Conservation (phyloP, 768 basidiomycete genomes). For the Suillus discolor region DNA sequence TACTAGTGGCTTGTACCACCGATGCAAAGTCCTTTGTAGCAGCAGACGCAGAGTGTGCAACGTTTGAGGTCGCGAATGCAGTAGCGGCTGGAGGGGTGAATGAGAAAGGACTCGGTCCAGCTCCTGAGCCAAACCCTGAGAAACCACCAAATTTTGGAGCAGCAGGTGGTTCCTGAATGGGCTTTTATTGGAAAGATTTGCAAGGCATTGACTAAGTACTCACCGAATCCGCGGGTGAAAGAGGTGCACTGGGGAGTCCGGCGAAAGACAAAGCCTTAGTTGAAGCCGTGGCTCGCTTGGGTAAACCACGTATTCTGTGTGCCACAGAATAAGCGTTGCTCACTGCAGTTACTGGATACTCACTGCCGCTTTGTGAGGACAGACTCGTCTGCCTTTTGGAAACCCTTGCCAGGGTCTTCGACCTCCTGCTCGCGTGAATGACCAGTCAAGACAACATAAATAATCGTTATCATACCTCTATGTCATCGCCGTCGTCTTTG, state of each 20-base stretch:
- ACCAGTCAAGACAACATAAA: neutral
- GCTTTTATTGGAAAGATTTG: slow-evolving; percentile 19
- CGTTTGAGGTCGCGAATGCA: slow-evolving; percentile 15
- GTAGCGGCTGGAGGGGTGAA: slow-evolving; percentile 36
- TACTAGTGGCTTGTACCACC: slow-evolving; percentile 16
- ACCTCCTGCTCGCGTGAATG: slow-evolving; percentile 40
- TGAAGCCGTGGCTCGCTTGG: slow-evolving; percentile 45
- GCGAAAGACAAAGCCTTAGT: slow-evolving; percentile 24
- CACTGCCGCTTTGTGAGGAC: slow-evolving; percentile 60
- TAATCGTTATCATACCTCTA: slow-evolving; percentile 27
- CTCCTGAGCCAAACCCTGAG: slow-evolving; percentile 48
- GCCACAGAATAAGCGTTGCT: neutral
- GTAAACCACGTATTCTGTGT: slow-evolving; percentile 65
- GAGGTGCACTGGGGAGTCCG: slow-evolving; percentile 28
- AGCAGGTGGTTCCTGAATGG: slow-evolving; percentile 25
- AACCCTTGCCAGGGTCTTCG: slow-evolving; percentile 40
- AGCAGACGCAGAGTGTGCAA: slow-evolving; percentile 17
- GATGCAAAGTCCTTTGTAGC: slow-evolving; percentile 13
- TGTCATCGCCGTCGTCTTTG: slow-evolving; percentile 50
- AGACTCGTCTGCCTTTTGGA: slow-evolving; percentile 63
- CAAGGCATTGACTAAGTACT: slow-evolving; percentile 22
- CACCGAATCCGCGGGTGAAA: slow-evolving; percentile 27
- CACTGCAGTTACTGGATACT: slow-evolving; percentile 24
- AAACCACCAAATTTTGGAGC: slow-evolving; percentile 54
- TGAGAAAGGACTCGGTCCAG: slow-evolving; percentile 39